A percentile compares a stretch with the other conserved stretches of the same genome.
Conservation (phyloP, 805 yeast species). For the Pichia cephalocereana region DNA sequence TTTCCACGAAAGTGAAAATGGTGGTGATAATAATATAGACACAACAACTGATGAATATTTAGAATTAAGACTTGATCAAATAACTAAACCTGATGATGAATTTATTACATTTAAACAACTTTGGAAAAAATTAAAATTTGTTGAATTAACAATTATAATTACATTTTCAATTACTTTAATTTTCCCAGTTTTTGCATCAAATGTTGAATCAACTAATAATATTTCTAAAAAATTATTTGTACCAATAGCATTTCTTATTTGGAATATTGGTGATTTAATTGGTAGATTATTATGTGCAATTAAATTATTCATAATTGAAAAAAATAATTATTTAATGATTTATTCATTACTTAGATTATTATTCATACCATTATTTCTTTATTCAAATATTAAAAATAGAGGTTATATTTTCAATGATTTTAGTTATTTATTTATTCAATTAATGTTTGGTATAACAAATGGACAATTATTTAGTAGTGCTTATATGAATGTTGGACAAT, state of each 20-base stretch:
- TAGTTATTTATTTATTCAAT: slow-evolving; percentile 61
- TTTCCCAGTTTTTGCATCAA: slow-evolving; percentile 87
- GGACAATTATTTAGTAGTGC: slow-evolving; percentile 79
- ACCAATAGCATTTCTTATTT: slow-evolving; percentile 70
- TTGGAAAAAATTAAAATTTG: slow-evolving; percentile 52
- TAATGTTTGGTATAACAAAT: slow-evolving; percentile 75
- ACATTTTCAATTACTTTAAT: slow-evolving; percentile 66
- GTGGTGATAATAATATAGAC: not conserved
- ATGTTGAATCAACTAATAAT: slow-evolving; percentile 36
- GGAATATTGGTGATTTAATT: slow-evolving; percentile 84
- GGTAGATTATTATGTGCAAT: slow-evolving; percentile 67
- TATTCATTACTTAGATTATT: slow-evolving; percentile 48
- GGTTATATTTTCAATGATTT: slow-evolving; percentile 42
- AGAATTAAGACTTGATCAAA: slow-evolving; percentile 1
- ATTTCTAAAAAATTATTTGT: slow-evolving; percentile 38
- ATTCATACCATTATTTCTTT: slow-evolving; percentile 64
- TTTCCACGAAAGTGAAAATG: not conserved
- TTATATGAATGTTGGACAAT: slow-evolving; percentile 33
- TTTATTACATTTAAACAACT: slow-evolving; percentile 53
- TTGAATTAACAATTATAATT: slow-evolving; percentile 62
- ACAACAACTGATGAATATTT: not conserved
- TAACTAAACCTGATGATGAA: not conserved
- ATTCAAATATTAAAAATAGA: slow-evolving; percentile 48
- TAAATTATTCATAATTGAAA: slow-evolving; percentile 31
- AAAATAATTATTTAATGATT: slow-evolving; percentile 35